Percentiles rank a stretch among this genome's conserved stretches.
Conservation (phyloP, 2,329 filamentous ascomycete species). For the Lasiodiplodia citricola region DNA sequence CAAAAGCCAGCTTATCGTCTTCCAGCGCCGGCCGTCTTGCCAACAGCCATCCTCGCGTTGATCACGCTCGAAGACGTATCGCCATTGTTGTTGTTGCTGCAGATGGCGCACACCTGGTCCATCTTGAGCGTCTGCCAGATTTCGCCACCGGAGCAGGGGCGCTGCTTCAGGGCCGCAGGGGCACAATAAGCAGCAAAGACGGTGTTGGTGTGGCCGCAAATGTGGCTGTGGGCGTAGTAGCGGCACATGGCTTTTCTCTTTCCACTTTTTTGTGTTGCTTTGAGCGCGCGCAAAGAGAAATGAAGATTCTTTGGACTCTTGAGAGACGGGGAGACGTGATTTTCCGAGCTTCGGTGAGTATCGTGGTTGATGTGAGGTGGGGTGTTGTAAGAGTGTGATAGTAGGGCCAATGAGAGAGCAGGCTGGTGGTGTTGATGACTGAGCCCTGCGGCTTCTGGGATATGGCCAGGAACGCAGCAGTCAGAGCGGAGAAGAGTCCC, state of each 20-base stretch:
- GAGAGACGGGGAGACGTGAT: background rate
- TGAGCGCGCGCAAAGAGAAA: background rate
- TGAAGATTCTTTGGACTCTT: background rate
- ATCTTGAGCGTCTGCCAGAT: constrained; percentile 45
- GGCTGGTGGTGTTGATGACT: constrained; percentile 12
- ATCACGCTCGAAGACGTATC: background rate
- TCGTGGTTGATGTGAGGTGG: background rate
- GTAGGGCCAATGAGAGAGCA: background rate
- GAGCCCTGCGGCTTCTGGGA: background rate
- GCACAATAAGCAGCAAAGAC: constrained; percentile 44
- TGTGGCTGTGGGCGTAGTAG: constrained; percentile 54
- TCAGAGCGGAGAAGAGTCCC: constrained; percentile 1
- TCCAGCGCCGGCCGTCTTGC: constrained; percentile 4
- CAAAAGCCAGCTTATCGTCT: background rate
- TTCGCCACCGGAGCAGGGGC: constrained; percentile 35
- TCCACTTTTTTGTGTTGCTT: background rate
- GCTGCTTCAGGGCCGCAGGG: constrained; percentile 39
- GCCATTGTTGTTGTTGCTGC: constrained; percentile 26
- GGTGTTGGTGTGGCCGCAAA: constrained; percentile 52
- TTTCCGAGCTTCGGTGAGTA: background rate
- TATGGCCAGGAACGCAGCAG: background rate
- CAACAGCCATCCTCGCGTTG: constrained; percentile 7
- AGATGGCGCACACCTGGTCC: constrained; percentile 39
- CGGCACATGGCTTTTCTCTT: constrained; percentile 48
- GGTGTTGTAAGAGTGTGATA: background rate